A percentile compares a stretch with the other conserved stretches of the same genome.
Conservation (phyloP, 2,329 filamentous ascomycete species). For the Didymella arachidicola region DNA sequence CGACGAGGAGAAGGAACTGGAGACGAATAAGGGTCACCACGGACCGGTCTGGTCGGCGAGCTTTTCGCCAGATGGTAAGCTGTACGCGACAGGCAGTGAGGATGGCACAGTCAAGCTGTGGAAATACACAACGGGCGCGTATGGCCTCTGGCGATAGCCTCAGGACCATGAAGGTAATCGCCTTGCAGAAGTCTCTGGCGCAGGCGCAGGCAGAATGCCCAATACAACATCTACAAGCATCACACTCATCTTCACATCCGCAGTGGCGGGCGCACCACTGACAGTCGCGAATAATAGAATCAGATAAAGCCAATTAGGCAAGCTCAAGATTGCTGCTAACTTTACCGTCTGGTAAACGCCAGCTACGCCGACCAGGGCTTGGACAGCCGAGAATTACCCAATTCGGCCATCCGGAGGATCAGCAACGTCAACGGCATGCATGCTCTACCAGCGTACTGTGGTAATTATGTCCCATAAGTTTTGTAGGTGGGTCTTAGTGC, state of each 20-base stretch:
- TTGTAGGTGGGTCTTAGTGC: too few species aligned
- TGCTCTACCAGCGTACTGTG: constrained; percentile 7
- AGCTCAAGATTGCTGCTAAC: constrained; percentile 8
- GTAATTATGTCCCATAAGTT: too few species aligned
- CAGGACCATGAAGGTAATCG: not conserved
- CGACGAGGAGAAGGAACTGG: constrained; percentile 82
- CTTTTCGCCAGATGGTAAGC: constrained; percentile 92
- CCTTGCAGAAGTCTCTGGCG: not conserved
- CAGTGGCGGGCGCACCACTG: not conserved
- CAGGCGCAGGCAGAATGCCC: constrained; percentile 2
- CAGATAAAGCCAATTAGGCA: constrained; percentile 1
- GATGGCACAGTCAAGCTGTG: constrained; percentile 96
- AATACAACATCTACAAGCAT: constrained; percentile 3
- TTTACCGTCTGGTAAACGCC: constrained; percentile 6
- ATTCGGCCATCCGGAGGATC: constrained; percentile 36
- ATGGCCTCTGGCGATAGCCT: constrained; percentile 68
- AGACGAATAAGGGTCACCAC: constrained; percentile 95
- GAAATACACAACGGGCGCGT: constrained; percentile 71
- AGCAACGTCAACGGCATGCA: constrained; percentile 26
- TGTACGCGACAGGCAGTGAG: constrained; percentile 96
- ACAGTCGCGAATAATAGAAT: not conserved
- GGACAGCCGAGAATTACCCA: constrained; percentile 29
- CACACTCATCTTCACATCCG: not conserved
- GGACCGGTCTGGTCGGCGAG: constrained; percentile 96
- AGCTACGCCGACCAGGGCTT: constrained; percentile 21